phyloP scores from a whole-genome alignment of 148 eudicot species.

The Dianthus caryophyllus region DNA sequence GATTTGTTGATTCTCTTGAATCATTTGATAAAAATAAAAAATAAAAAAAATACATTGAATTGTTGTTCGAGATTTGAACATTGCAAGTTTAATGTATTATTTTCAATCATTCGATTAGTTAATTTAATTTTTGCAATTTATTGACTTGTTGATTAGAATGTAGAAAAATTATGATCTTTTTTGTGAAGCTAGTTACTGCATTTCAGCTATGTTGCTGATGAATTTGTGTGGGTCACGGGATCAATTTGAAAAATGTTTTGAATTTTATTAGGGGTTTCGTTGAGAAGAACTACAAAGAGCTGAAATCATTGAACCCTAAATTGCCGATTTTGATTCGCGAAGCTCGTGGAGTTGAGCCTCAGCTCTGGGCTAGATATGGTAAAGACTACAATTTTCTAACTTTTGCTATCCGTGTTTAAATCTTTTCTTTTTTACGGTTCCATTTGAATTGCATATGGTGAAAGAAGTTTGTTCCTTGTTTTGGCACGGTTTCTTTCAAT shows the following conservation, averaged over 20 bases:
- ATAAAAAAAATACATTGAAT: too few relatives aligned
- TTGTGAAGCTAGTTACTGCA: background rate
- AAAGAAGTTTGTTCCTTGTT: background rate
- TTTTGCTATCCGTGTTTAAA: background rate
- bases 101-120: too few relatives aligned
- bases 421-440: background rate
- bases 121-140: too few relatives aligned
- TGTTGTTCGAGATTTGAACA: too few relatives aligned
- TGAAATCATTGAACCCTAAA: conserved; percentile 80
- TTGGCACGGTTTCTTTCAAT: background rate
- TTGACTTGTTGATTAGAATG: too few relatives aligned
- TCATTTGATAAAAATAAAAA: too few relatives aligned
- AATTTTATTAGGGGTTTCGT: conserved; percentile 51
- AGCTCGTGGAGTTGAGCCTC: conserved; percentile 76
- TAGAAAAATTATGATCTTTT: background rate
- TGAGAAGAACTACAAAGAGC: conserved; percentile 84
- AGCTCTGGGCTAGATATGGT: conserved; percentile 98
- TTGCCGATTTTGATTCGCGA: conserved; percentile 91
- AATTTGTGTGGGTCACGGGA: background rate
- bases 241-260: background rate
- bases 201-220: background rate
- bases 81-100: too few relatives aligned
- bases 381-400: background rate
- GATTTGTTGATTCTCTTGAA: background rate
- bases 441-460: conserved; percentile 6